A percentile compares a stretch with the other conserved stretches of the same genome.
phyloP scores from a whole-genome alignment of 441 rosid species.

The Populus hybrid region DNA sequence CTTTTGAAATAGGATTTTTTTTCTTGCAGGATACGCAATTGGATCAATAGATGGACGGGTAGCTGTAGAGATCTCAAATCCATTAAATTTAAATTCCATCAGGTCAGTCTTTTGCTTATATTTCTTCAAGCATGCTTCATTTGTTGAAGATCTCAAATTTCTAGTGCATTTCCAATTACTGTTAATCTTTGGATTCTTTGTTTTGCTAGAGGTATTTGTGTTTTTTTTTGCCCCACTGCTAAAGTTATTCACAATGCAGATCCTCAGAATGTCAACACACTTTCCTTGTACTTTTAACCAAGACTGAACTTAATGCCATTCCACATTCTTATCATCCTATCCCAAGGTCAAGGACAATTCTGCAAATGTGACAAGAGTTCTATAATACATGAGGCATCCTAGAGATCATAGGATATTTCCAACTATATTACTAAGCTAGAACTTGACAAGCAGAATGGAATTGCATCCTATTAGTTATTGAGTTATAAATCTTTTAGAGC shows the following conservation, averaged over 20 bases:
- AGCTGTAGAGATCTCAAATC: conserved; percentile 49
- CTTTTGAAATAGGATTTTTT: conserved; percentile 13
- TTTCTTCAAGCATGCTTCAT: conserved; percentile 1
- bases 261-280: neutral
- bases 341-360: neutral
- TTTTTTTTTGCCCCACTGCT: neutral
- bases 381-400: neutral
- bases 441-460: neutral
- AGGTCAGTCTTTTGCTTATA: conserved; percentile 35
- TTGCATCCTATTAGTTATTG: neutral
- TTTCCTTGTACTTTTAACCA: neutral
- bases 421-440: neutral
- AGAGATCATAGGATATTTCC: neutral
- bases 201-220: neutral
- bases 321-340: neutral
- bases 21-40: conserved; percentile 68
- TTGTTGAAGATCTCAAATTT: conserved; percentile 9
- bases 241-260: neutral
- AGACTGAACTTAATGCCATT: neutral
- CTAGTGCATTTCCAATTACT: neutral
- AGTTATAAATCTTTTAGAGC: neutral
- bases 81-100: conserved; percentile 37
- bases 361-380: neutral
- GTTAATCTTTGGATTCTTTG: neutral
- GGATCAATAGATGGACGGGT: conserved; percentile 90